Base-by-base conservation (phyloP, 192 early-diverging fungal species). In the Mortierella antarctica region DNA sequence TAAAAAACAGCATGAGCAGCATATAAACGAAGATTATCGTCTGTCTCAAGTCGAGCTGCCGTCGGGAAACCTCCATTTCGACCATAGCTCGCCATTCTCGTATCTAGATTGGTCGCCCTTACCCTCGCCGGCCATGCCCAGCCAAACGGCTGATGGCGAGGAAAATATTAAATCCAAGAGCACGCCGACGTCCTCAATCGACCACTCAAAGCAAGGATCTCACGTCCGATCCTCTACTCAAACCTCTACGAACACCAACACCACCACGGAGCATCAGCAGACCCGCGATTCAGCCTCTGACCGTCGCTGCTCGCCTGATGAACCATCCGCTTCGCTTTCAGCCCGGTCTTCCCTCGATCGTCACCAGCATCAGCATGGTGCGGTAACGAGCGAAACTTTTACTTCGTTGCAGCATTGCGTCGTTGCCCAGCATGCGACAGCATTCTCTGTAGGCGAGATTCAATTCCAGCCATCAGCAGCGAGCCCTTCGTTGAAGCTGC, bases 81-180 rank as follows among this genome's bases (percentile, higher is more conserved):
- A 71, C 2, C 61, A 57, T 46, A 50, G 13, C 3, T 66, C 57
- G 14, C 60, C 57, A 3, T 72, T 61, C 12, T 55, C 77, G 5
- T 62, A 80, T 23, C 21, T 50, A 15, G 70, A 80, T n/a, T 80
- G 77, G 77, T 72, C 77, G 1, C 77, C 77, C 0, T 57, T 80
- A n/a, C 77, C 77, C 1, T 80, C 77, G 4, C 77, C 77, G 5
- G 69, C 70, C 0, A 80, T 80, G 70, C 70, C 70, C 4, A 13
- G 42, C 4, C 69, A 62, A 65, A 31, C 20, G 2, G 31, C 61
- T 6, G 57, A 51, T 6, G 58, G 54, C n/a, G 76, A 67, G 21
- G 54, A 10, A 8, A 41, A 57, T 31, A 31, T 31, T n/a, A 71
- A 65, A 13, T 41, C 64, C 0, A 31, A 31, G 31, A 31, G 31